Evolutionary conservation across 495 filamentous ascomycete genomes (phyloP).

Genomic region (Bombardia bombarda): DNA sequence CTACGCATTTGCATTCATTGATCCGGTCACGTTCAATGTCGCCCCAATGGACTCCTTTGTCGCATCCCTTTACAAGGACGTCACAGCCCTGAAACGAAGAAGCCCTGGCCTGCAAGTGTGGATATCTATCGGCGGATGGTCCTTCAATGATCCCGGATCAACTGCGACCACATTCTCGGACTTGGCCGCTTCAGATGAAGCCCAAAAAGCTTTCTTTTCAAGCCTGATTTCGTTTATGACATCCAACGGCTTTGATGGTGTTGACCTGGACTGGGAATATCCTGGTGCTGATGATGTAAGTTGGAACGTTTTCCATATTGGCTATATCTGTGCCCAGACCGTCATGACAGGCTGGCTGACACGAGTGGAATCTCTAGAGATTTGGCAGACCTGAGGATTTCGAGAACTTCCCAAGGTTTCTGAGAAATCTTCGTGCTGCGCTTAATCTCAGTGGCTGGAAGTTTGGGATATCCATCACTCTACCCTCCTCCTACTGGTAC

Average conservation of each 20-base stretch:
- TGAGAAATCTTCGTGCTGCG: background rate
- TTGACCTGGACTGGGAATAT: constrained; percentile 50
- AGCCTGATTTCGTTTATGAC: constrained; percentile 1
- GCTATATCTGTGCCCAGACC: too few species aligned
- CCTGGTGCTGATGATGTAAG: constrained; percentile 32
- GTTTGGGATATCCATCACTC: constrained; percentile 29
- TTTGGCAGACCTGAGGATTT: constrained; percentile 27
- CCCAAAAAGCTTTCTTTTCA: constrained; percentile 10
- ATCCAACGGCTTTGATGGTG: constrained; percentile 22
- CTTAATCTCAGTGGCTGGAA: background rate
- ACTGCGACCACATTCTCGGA: constrained; percentile 9
- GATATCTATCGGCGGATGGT: constrained; percentile 33
- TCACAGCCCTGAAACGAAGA: constrained; percentile 18
- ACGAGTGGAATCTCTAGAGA: too few species aligned
- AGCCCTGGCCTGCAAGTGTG: constrained; percentile 22
- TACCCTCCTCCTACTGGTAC: constrained; percentile 48
- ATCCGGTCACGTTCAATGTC: constrained; percentile 7
- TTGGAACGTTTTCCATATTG: too few species aligned
- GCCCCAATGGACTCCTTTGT: constrained; percentile 10
- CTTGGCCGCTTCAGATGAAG: constrained; percentile 9
- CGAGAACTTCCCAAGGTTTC: constrained; percentile 26
- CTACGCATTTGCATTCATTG: constrained; percentile 12
- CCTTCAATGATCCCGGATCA: constrained; percentile 27
- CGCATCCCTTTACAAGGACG: background rate
- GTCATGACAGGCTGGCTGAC: too few species aligned